Base-by-base conservation (phyloP, 345 rosid genomes). In the Hibiscus trionum region DNA sequence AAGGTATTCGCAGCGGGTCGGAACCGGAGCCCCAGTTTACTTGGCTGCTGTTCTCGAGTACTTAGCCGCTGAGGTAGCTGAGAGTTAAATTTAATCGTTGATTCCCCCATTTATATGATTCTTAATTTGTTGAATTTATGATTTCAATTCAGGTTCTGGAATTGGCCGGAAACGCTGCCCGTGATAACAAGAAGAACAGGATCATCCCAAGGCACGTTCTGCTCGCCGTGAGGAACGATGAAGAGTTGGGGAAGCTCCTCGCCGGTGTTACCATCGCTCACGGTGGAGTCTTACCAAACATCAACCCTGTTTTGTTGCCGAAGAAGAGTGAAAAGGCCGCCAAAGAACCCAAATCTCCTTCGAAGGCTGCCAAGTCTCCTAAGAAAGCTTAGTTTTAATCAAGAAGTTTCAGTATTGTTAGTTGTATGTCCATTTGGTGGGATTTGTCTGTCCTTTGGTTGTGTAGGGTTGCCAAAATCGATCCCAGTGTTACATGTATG, bases 11-110 rank as follows among this genome's bases (percentile, higher is more conserved):
- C 78, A 83, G 77, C 81, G 93, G 11, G 89, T 88, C 17, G 96
- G 93, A 37, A 68, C 90, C 42, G 96, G 96, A 10, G 91, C 93
- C 79, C 93, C 91, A 7, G 93, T 90, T 12, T 88, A 90, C 70
- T 75, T 90, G 64, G 96, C 96, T 49, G 91, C 93, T 4, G 97
- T 91, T 1, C 97, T 91, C 3, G 97, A 91, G 58, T 91, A 91
- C 71, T 84, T 89, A 8, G 97, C 96, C 2, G 96, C 96, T 76
- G 93, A 90, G 87, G 93, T 88, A 70, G 61, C 57, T 6, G 1
- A 19, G 1, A 27, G 2, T 14, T 17, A 21, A 16, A 7, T 33
- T 9, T 8, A 21, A 55, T 29, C 15, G 2, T n/a, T 0, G 2
- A n/a, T 29, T 17, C 9, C 5, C 57, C 8, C 8, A 0, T 4